Evolutionary conservation across 306 rosid genomes (phyloP).

Genomic region (Trifolium pratense): DNA sequence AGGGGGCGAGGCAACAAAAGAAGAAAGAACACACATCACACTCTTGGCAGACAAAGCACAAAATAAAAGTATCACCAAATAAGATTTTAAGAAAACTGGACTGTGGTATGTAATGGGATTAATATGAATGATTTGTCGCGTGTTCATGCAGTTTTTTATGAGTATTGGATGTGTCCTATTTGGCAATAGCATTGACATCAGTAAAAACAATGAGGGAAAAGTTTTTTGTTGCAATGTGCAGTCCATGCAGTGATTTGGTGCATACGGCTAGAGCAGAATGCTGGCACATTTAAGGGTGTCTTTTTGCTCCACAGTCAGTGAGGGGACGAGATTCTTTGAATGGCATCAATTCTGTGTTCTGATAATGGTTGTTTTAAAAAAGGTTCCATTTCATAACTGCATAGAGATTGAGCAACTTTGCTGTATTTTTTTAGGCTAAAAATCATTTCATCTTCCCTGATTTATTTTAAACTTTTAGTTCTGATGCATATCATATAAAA

Average conservation of each 20-base stretch:
- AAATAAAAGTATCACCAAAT: slow-evolving; percentile 19
- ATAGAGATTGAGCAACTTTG: slow-evolving; percentile 22
- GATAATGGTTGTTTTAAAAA: slow-evolving; percentile 3
- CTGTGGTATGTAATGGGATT: neutral
- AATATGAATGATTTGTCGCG: slow-evolving; percentile 17
- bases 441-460: neutral
- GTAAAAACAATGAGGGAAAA: neutral
- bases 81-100: slow-evolving; percentile 27
- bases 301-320: neutral
- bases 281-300: slow-evolving; percentile 21
- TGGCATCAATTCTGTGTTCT: neutral
- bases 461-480: neutral
- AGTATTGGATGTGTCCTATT: slow-evolving; percentile 22
- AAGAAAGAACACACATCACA: neutral
- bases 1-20: neutral
- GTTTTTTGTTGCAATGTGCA: slow-evolving; percentile 5
- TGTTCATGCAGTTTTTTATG: neutral
- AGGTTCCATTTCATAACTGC: slow-evolving; percentile 17
- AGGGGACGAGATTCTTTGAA: neutral
- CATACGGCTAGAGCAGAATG: slow-evolving; percentile 26
- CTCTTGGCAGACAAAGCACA: slow-evolving; percentile 29
- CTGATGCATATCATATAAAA: slow-evolving; percentile 28
- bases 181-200: slow-evolving; percentile 17
- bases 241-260: slow-evolving; percentile 7
- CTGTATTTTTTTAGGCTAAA: neutral